Evolutionary conservation across 139 green algal species (phyloP), one percentile per base, ranked within the genome.

Genomic region (Klebsormidium nitens): DNA sequence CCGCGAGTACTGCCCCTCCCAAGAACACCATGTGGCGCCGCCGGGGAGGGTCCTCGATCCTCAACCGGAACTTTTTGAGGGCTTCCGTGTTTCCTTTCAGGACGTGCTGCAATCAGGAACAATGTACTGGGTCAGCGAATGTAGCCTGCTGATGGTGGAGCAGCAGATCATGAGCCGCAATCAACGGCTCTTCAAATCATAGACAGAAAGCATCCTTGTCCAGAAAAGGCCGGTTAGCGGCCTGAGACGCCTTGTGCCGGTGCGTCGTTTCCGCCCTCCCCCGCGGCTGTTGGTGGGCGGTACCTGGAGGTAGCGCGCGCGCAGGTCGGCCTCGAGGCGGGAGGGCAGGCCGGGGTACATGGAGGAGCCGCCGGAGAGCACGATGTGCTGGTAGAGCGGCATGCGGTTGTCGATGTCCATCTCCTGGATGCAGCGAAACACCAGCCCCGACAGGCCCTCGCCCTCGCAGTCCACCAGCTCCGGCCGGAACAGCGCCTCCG

Each of bases 321-420:
- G 80, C 32, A 95, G 70, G 60, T 91, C 88, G 47, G 73, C 84
- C 52, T 91, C 84, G 47, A 94, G 73, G 2, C 88, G 71, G 8
- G 19, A 62, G 14, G 84, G 68, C 36, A 94, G 75, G 48, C 89
- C 87, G 28, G 82, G 81, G 48, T 84, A 89, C 87, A 93, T 92
- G 32, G 83, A 89, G 59, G 39, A 78, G 23, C 89, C 89, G 14
- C 89, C 89, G 66, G 78, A 88, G 31, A 95, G 62, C 4, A 95
- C 82, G 28, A 95, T 87, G 66, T 91, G 80, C 44, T 83, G 63
- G 77, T 93, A 93, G 57, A 95, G 66, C 35, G 69, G 69, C 66
- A 84, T 81, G 26, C 89, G 82, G 69, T 88, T 91, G 79, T 95
- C 87, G 19, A 95, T 87, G 77, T 88, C 86, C 76, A 80, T 85